Evolutionary conservation across 345 rosid genomes (phyloP).

Genomic region (Iberis pinnata): DNA sequence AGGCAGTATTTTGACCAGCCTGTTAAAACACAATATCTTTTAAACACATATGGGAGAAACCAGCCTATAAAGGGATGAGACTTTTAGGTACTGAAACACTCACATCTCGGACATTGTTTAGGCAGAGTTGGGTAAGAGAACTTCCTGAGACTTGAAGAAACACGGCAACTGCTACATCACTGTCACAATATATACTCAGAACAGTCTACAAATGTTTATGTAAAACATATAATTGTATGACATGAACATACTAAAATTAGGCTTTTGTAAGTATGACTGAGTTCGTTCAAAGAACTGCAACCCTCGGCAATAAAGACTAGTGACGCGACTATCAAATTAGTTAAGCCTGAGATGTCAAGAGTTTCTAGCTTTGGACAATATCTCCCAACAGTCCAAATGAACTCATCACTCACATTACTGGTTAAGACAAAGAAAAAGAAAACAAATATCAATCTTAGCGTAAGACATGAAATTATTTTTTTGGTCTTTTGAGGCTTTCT

Average conservation of each 20-base stretch:
- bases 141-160: conserved; percentile 48
- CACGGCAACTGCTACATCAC: conserved; percentile 61
- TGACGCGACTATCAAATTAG: conserved; percentile 33
- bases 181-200: conserved; percentile 17
- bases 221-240: conserved; percentile 8
- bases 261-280: conserved; percentile 5
- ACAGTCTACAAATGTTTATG: not conserved
- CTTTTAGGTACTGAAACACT: conserved; percentile 7
- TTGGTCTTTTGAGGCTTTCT: not conserved
- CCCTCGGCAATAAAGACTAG: conserved; percentile 39
- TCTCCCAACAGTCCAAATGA: conserved; percentile 31
- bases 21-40: conserved; percentile 23
- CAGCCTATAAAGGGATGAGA: conserved; percentile 2
- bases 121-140: conserved; percentile 38
- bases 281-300: conserved; percentile 29
- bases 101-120: conserved; percentile 39
- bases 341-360: conserved; percentile 41
- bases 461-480: not conserved
- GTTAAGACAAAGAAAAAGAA: conserved; percentile 22
- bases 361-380: conserved; percentile 27
- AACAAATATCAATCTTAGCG: not conserved
- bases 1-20: conserved; percentile 44
- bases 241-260: conserved; percentile 21
- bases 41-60: conserved; percentile 13
- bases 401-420: conserved; percentile 39